A percentile compares a stretch with the other conserved stretches of the same genome.
Conservation (phyloP, 129 eudicot genomes). For the Pulicaria dysenterica region DNA sequence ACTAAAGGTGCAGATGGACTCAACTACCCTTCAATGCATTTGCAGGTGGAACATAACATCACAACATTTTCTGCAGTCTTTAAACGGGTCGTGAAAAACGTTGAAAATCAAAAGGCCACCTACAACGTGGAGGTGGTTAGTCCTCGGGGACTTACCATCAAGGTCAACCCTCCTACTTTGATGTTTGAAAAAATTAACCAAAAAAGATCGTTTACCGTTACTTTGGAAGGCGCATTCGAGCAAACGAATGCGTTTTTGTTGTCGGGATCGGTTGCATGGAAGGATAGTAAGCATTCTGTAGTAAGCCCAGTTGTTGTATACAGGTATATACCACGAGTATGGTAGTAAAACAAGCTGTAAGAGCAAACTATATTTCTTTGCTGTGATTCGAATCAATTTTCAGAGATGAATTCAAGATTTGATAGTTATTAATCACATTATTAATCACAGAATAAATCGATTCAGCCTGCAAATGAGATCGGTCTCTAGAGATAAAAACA, state of each 20-base stretch:
- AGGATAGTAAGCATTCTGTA: conserved; percentile 52
- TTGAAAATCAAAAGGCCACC: conserved; percentile 36
- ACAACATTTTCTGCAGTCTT: conserved; percentile 50
- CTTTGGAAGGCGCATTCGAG: conserved; percentile 48
- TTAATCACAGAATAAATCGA: conserved; percentile 43
- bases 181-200: conserved; percentile 40
- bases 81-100: conserved; percentile 63
- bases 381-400: background rate
- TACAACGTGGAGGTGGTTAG: conserved; percentile 43
- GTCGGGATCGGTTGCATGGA: conserved; percentile 60
- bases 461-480: conserved; percentile 41
- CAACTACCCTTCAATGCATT: conserved; percentile 80
- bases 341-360: conserved; percentile 16
- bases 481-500: conserved; percentile 51
- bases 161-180: conserved; percentile 47
- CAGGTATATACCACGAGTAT: conserved; percentile 37
- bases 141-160: conserved; percentile 49
- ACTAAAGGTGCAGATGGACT: conserved; percentile 73
- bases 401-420: conserved; percentile 7
- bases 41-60: conserved; percentile 40
- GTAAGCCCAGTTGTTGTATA: conserved; percentile 75
- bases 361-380: background rate
- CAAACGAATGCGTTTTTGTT: conserved; percentile 19
- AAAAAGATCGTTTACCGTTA: conserved; percentile 49
- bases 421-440: conserved; percentile 17